Percentiles rank a stretch among this genome's conserved stretches.
Conservation (phyloP, 2,329 filamentous ascomycete species). For the Pseudogymnoascus sp. region DNA sequence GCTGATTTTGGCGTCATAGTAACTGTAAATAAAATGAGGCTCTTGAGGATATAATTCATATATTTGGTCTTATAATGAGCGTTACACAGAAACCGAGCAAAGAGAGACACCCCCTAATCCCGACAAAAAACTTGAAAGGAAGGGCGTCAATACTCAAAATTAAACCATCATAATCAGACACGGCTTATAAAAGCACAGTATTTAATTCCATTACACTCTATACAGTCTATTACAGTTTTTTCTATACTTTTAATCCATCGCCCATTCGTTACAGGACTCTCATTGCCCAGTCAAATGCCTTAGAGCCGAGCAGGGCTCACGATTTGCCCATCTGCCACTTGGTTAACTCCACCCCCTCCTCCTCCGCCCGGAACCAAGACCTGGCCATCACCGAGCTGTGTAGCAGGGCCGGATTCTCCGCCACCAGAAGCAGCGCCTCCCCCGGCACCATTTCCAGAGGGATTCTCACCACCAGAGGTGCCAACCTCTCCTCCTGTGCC, state of each 20-base stretch:
- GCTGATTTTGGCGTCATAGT: not conserved
- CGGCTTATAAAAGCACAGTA: not conserved
- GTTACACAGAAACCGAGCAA: not conserved
- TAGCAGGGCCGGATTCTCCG: not conserved
- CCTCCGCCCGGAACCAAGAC: not conserved
- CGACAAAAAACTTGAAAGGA: not conserved
- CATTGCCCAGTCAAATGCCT: not conserved
- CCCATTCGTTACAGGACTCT: not conserved
- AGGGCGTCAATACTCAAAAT: not conserved
- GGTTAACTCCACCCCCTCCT: not conserved
- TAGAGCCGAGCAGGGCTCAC: not conserved
- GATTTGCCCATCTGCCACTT: not conserved
- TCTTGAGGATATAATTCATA: not conserved
- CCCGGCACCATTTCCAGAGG: not conserved
- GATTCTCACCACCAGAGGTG: not conserved
- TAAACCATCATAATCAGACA: not conserved
- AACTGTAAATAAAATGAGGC: not conserved
- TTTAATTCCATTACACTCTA: not conserved
- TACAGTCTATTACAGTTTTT: not conserved
- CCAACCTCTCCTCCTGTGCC: not conserved
- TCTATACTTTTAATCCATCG: not conserved
- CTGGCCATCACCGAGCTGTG: not conserved
- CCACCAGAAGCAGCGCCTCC: not conserved
- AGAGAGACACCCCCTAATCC: not conserved
- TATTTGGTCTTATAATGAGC: not conserved